These are phyloP conservation scores for Begonia fuchsioides DNA, from an alignment of 306 rosid species.

Conservation along the genomic window DNA sequence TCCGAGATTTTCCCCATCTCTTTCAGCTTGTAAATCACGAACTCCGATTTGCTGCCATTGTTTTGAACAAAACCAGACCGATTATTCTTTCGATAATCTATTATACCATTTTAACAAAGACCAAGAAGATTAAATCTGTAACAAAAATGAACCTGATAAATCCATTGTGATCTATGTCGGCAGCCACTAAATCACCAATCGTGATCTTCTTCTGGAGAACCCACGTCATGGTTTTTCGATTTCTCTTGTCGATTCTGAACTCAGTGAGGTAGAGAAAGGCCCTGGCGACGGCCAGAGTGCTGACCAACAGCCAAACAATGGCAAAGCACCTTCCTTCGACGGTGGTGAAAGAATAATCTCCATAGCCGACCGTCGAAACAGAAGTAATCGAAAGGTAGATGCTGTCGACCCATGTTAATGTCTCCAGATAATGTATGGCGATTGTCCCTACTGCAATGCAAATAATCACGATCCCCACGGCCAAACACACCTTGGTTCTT, in stretches of 20 bases:
- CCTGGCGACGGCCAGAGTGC: conserved; percentile 64
- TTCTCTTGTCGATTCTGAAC: conserved; percentile 65
- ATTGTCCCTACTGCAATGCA: conserved; percentile 59
- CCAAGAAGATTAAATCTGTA: too few species aligned
- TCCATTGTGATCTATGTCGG: conserved; percentile 55
- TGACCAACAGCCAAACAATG: conserved; percentile 55
- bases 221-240: conserved; percentile 42
- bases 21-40: conserved; percentile 65
- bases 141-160: conserved; percentile 32
- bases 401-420: conserved; percentile 49
- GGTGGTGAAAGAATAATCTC: conserved; percentile 64
- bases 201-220: conserved; percentile 69
- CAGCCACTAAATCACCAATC: conserved; percentile 64
- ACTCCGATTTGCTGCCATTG: conserved; percentile 56
- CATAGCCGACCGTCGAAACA: conserved; percentile 78
- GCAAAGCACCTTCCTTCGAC: conserved; percentile 60
- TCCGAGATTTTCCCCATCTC: conserved; percentile 81
- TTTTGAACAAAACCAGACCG: too few species aligned
- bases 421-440: conserved; percentile 48
- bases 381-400: conserved; percentile 67
- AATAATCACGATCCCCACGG: conserved; percentile 63
- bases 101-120: too few species aligned
- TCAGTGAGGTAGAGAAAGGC: conserved; percentile 68
- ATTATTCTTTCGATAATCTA: too few species aligned
- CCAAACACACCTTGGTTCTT: conserved; percentile 68